A percentile compares a stretch with the other conserved stretches of the same genome.
phyloP scores from a whole-genome alignment of 306 rosid species.

The Dalbergia cochinchinensis region DNA sequence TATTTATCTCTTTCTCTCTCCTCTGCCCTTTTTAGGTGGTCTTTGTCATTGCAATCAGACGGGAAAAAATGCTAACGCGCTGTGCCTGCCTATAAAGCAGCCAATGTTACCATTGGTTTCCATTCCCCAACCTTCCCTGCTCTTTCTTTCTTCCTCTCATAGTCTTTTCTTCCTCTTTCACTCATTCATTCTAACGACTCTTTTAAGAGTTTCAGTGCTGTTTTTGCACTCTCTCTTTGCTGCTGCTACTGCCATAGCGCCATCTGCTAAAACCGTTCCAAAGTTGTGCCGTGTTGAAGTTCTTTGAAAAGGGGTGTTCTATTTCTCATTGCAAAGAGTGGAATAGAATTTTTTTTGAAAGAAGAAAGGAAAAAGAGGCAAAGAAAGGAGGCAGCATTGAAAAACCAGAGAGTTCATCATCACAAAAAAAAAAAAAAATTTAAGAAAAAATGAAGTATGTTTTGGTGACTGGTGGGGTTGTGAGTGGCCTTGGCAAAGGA shows the following conservation, averaged over 20 bases:
- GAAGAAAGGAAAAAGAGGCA: background rate
- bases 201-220: too few relatives aligned
- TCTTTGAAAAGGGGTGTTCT: background rate
- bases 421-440: too few relatives aligned
- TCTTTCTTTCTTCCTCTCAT: background rate
- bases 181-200: background rate
- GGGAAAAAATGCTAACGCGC: background rate
- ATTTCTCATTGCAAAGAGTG: too few relatives aligned
- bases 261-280: too few relatives aligned
- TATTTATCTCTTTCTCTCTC: background rate
- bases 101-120: constrained; percentile 3
- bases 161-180: background rate
- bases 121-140: constrained; percentile 23
- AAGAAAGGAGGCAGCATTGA: background rate
- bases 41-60: constrained; percentile 21
- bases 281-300: background rate
- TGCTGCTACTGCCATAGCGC: too few relatives aligned
- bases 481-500: constrained; percentile 96
- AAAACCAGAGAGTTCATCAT: background rate
- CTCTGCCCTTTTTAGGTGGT: background rate
- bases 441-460: constrained; percentile 76
- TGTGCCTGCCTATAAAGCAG: constrained; percentile 44
- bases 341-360: too few relatives aligned
- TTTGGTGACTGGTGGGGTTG: constrained; percentile 93
- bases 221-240: background rate